phyloP scores from a whole-genome alignment of 1,139 yeast genomes.

The Taphrina wiesneri region DNA sequence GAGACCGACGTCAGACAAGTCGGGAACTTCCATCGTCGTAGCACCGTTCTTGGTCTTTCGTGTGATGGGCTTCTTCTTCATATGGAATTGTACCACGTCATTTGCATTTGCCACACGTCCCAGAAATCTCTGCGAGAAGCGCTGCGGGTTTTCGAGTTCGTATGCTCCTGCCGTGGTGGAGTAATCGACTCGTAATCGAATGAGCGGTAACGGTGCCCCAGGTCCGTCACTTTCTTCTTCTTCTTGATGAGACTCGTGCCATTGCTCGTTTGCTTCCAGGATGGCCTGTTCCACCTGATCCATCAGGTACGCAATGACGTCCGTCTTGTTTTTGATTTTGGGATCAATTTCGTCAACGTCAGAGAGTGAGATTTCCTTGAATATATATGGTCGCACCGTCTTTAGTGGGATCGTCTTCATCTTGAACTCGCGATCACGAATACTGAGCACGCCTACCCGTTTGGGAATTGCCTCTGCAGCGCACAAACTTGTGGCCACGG shows the following conservation, averaged over 20 bases:
- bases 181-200: conserved; percentile 82
- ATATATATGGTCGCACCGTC: conserved; percentile 79
- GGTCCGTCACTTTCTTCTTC: conserved; percentile 42
- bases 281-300: conserved; percentile 63
- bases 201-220: conserved; percentile 75
- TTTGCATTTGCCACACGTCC: conserved; percentile 88
- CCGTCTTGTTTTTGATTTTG: conserved; percentile 46
- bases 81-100: conserved; percentile 74
- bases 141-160: conserved; percentile 84
- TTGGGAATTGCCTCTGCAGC: conserved; percentile 82
- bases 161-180: conserved; percentile 63
- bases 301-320: conserved; percentile 62
- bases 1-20: conserved; percentile 39
- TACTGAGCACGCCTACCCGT: conserved; percentile 65
- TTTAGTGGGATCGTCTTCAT: conserved; percentile 66
- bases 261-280: conserved; percentile 57
- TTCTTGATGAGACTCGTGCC: conserved; percentile 47
- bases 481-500: conserved; percentile 85
- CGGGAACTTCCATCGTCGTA: conserved; percentile 10
- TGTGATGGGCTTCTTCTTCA: conserved; percentile 46
- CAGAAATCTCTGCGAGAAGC: conserved; percentile 86
- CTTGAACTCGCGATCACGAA: conserved; percentile 61
- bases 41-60: conserved; percentile 1
- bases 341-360: conserved; percentile 60
- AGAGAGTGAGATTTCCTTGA: conserved; percentile 62